A percentile compares a stretch with the other conserved stretches of the same genome.
These are phyloP conservation scores for Stipa capillata DNA, from an alignment of 176 grass and related monocot genomes.

Conservation along the genomic window DNA sequence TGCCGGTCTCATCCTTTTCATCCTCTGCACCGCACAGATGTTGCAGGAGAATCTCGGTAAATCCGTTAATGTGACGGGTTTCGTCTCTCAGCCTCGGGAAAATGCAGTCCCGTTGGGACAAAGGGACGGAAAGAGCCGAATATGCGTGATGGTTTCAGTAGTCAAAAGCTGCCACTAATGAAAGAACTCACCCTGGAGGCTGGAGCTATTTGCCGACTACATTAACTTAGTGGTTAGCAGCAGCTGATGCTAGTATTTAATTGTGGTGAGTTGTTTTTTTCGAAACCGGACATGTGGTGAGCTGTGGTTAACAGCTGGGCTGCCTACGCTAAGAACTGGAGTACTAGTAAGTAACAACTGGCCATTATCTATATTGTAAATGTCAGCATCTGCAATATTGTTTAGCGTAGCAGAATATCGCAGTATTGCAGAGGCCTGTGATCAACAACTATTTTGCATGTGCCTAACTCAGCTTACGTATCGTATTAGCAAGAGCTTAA, in stretches of 20 bases:
- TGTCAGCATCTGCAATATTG: background rate
- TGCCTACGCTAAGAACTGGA: background rate
- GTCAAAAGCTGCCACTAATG: background rate
- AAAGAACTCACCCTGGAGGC: background rate
- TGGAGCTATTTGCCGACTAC: background rate
- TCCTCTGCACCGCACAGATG: background rate
- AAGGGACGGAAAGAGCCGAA: background rate
- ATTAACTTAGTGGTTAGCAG: conserved; percentile 12
- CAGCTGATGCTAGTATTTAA: background rate
- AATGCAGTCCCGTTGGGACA: background rate
- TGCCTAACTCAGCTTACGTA: background rate
- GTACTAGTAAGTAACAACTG: background rate
- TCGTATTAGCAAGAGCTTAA: background rate
- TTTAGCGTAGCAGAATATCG: background rate
- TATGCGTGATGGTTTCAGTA: background rate
- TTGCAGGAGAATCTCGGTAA: background rate
- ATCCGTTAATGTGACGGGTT: background rate
- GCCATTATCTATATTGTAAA: background rate
- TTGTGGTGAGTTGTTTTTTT: background rate
- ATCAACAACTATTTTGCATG: background rate
- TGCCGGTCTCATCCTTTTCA: background rate
- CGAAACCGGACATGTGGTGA: too few species aligned
- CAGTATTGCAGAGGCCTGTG: background rate
- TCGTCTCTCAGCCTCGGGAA: too few species aligned
- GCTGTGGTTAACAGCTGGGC: background rate